These are phyloP conservation scores for Alnus rubra DNA, from an alignment of 306 rosid genomes.

Conservation along the genomic window DNA sequence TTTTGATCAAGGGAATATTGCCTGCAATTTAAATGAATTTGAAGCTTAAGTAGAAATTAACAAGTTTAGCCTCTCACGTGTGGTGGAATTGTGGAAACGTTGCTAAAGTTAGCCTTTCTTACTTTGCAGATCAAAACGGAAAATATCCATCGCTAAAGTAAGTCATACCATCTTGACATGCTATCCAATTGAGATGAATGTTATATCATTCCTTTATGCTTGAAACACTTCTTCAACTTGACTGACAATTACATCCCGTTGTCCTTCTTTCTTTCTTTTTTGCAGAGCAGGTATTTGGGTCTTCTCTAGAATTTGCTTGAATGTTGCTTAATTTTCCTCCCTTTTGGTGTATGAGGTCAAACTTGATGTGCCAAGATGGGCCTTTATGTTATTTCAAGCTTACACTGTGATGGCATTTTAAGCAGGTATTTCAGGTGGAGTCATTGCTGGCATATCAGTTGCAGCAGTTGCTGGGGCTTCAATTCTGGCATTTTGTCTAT, in stretches of 20 bases:
- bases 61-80: not conserved
- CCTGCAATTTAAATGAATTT: not conserved
- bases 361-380: conserved; percentile 15
- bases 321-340: conserved; percentile 13
- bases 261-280: conserved; percentile 15
- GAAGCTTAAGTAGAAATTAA: not conserved
- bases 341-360: conserved; percentile 3
- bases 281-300: conserved; percentile 69
- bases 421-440: conserved; percentile 55
- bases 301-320: conserved; percentile 25
- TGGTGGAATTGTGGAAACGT: no score
- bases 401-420: conserved; percentile 34
- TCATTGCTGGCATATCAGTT: conserved; percentile 49
- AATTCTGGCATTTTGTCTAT: conserved; percentile 37
- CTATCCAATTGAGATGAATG: conserved; percentile 7
- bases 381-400: conserved; percentile 28
- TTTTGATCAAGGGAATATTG: not conserved
- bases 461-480: conserved; percentile 51
- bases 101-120: conserved; percentile 22
- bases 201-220: conserved; percentile 4
- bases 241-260: conserved; percentile 27
- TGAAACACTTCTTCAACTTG: conserved; percentile 8
- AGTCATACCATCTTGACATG: conserved; percentile 4
- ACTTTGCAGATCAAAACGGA: conserved; percentile 62
- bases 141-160: conserved; percentile 50